phyloP scores from a whole-genome alignment of 1,284 basidiomycete species.

The Tylopilus sp. region DNA sequence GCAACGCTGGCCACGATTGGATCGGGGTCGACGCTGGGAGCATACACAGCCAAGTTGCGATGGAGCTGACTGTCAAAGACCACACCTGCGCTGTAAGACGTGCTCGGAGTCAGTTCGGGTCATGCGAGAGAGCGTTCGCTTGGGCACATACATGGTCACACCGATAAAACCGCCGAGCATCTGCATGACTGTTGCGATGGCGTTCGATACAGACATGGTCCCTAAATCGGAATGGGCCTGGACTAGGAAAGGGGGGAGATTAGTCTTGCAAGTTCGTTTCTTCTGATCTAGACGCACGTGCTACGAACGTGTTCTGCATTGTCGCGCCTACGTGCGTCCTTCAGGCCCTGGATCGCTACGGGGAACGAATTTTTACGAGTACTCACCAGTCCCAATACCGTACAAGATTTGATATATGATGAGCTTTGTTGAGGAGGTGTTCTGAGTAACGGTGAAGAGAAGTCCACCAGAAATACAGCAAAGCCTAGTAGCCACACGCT shows the following conservation, averaged over 20 bases:
- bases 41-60: slow-evolving; percentile 21
- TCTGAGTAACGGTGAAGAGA: slow-evolving; percentile 20
- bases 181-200: slow-evolving; percentile 26
- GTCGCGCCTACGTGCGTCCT: slow-evolving; percentile 15
- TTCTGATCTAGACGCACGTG: slow-evolving; percentile 13
- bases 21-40: slow-evolving; percentile 21
- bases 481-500: slow-evolving; percentile 8
- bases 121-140: neutral
- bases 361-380: neutral
- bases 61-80: slow-evolving; percentile 23
- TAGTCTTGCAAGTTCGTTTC: neutral
- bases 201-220: slow-evolving; percentile 20
- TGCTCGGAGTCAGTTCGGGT: slow-evolving; percentile 3
- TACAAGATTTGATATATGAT: slow-evolving; percentile 25
- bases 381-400: slow-evolving; percentile 25
- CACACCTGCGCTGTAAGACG: slow-evolving; percentile 18
- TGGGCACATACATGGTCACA: slow-evolving; percentile 20
- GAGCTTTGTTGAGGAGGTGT: slow-evolving; percentile 19
- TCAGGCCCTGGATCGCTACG: neutral
- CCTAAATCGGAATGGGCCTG: slow-evolving; percentile 21
- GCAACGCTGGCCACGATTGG: slow-evolving; percentile 21
- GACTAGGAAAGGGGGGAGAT: slow-evolving; percentile 13
- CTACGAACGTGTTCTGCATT: slow-evolving; percentile 24
- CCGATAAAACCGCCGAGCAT: slow-evolving; percentile 30
- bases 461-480: slow-evolving; percentile 24